Evolutionary conservation across 495 filamentous ascomycete species (phyloP), one percentile per base, ranked within the genome.

Genomic region (Aspergillus steynii): DNA sequence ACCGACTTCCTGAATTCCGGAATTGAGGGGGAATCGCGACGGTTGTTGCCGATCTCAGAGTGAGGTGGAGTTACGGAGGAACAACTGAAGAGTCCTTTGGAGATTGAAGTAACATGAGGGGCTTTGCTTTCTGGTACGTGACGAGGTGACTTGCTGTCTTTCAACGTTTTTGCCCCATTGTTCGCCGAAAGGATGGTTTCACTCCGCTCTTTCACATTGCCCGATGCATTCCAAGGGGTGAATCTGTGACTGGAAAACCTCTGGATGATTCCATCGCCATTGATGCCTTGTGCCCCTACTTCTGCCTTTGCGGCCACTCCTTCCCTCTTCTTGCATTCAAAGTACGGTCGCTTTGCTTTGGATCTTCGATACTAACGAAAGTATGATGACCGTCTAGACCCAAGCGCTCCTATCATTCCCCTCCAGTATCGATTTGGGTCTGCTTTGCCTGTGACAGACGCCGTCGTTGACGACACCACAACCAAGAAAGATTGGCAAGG

Each of bases 401-500:
- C 51, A 7, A 32, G 27, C 29, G 27, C 29, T 50, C 55, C 42
- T 52, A 34, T 56, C 20, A 55, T 28, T 57, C 37, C 31, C 58
- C 42, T 55, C 50, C 58, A 53, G 28, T 4, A 27, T 46, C 53
- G n/a, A 50, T 49, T 10, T 49, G 27, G 20, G 29, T 28, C 42
- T 46, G 52, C 45, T 37, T 37, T 59, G 29, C 50, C 56, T 37
- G 48, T 42, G 37, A 42, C 9, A 12, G 37, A 42, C 37, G 12
- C 37, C 7, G 37, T 12, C 55, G 52, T 37, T 55, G 42, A 45
- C 56, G 29, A 50, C 56, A 52, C 47, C 48, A 53, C 42, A 37
- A 42, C 31, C 45, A 45, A 37, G 59, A 51, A 65, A 62, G 56
- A 67, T 67, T 67, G 62, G 61, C 62, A 60, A 67, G 66, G 69